These are phyloP conservation scores for Lactifluus subvellereus DNA, from an alignment of 768 basidiomycete genomes.

Conservation along the genomic window DNA sequence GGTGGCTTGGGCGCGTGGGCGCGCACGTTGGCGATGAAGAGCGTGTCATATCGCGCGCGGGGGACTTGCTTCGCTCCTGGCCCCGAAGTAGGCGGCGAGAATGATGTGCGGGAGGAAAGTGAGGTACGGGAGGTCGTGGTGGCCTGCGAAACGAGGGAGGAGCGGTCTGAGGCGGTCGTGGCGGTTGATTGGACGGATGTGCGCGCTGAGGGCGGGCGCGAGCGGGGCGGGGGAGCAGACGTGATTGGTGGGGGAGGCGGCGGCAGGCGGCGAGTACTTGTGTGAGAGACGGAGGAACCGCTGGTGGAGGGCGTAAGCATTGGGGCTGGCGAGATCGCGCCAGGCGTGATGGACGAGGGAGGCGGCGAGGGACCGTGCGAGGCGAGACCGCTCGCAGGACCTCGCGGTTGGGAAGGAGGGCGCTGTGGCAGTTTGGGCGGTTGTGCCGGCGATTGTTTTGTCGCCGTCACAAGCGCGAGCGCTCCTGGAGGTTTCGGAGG, in stretches of 20 bases:
- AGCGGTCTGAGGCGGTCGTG: conserved; percentile 23
- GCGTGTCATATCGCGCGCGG: conserved; percentile 29
- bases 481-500: conserved; percentile 29
- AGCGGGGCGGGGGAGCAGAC: conserved; percentile 1
- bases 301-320: conserved; percentile 2
- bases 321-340: conserved; percentile 30
- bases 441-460: background rate
- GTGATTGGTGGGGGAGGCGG: background rate
- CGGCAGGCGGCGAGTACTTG: conserved; percentile 11
- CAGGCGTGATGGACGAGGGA: conserved; percentile 37
- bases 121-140: conserved; percentile 46
- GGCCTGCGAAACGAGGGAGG: conserved; percentile 33
- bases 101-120: conserved; percentile 27
- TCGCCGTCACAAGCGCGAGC: background rate
- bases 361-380: conserved; percentile 18
- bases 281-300: conserved; percentile 1
- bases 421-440: conserved; percentile 24
- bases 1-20: conserved; percentile 26
- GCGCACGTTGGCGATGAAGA: conserved; percentile 28
- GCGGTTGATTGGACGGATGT: conserved; percentile 33
- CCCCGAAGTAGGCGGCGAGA: background rate
- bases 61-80: conserved; percentile 23
- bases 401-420: background rate
- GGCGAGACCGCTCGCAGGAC: conserved; percentile 10
- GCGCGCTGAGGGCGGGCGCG: conserved; percentile 29